Percentiles rank a stretch among this genome's conserved stretches.
These are phyloP conservation scores for Xanthoceras sorbifolium DNA, from an alignment of 345 rosid species.

Conservation along the genomic window DNA sequence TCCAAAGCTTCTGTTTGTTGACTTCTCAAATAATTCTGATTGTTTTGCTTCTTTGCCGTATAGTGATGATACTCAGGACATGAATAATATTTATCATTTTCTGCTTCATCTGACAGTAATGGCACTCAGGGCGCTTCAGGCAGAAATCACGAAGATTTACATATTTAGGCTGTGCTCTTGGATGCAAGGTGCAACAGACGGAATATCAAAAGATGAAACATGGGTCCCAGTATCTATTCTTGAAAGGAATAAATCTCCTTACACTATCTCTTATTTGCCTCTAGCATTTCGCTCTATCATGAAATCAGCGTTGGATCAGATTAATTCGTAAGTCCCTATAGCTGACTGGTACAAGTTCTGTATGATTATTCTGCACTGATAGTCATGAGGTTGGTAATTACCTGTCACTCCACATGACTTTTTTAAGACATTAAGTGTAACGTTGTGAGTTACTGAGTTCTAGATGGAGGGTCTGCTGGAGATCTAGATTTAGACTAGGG, in stretches of 20 bases:
- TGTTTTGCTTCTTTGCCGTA: constrained; percentile 29
- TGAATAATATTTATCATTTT: not conserved
- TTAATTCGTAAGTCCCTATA: constrained; percentile 63
- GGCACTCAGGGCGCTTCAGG: constrained; percentile 69
- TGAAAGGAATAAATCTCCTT: constrained; percentile 91
- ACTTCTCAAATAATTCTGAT: constrained; percentile 28
- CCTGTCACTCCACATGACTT: not conserved
- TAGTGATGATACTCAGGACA: constrained; percentile 63
- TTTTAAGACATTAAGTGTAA: not conserved
- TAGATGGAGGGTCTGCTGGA: not conserved
- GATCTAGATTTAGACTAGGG: not conserved
- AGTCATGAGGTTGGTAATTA: not conserved
- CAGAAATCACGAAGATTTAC: constrained; percentile 80
- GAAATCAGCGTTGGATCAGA: constrained; percentile 84
- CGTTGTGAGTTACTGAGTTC: constrained; percentile 12
- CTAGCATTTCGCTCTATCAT: constrained; percentile 80
- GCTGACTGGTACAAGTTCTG: constrained; percentile 5
- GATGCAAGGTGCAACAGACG: constrained; percentile 83
- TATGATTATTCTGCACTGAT: constrained; percentile 6
- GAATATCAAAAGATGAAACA: constrained; percentile 75
- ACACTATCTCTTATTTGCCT: constrained; percentile 87
- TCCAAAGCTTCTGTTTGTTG: constrained; percentile 27
- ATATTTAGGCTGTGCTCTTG: constrained; percentile 91
- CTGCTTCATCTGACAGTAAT: constrained; percentile 48
- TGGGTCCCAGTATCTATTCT: constrained; percentile 90